Evolutionary conservation across 805 yeast species (phyloP).

Genomic region (Vanderwaltozyma tropicalis): DNA sequence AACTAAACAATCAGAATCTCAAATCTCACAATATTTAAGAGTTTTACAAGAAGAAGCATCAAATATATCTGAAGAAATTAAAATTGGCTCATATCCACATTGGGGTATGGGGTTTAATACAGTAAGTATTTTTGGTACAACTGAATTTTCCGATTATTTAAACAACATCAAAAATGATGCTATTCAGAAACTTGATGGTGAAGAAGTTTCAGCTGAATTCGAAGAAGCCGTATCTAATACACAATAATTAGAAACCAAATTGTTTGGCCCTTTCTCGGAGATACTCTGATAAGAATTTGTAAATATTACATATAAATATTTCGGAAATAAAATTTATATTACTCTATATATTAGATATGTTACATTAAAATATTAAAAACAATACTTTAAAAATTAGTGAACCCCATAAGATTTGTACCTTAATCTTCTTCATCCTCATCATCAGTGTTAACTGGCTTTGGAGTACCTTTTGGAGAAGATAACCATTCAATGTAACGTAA

Average conservation of each 20-base stretch:
- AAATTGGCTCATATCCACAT: constrained; percentile 83
- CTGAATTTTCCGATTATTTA: constrained; percentile 30
- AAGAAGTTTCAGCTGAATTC: constrained; percentile 44
- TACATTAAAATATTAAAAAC: not conserved
- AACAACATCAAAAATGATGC: constrained; percentile 38
- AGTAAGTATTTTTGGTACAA: constrained; percentile 61
- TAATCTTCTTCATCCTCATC: constrained; percentile 32
- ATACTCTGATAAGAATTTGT: too few species aligned
- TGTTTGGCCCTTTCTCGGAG: not conserved
- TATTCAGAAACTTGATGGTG: constrained; percentile 41
- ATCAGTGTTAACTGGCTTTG: constrained; percentile 87
- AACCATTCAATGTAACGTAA: constrained; percentile 91
- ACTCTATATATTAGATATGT: not conserved
- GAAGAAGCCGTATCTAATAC: constrained; percentile 35
- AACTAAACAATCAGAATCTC: constrained; percentile 52
- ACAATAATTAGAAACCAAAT: constrained; percentile 4
- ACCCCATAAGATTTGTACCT: not conserved
- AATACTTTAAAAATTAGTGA: not conserved
- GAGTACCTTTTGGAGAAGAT: constrained; percentile 94
- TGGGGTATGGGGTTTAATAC: constrained; percentile 52
- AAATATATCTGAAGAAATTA: constrained; percentile 32
- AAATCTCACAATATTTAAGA: constrained; percentile 54
- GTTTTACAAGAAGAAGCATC: constrained; percentile 38
- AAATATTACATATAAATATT: not conserved
- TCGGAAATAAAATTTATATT: not conserved